phyloP scores from a whole-genome alignment of 176 grass and related monocot species.

The Cenchrus fungigraminus region DNA sequence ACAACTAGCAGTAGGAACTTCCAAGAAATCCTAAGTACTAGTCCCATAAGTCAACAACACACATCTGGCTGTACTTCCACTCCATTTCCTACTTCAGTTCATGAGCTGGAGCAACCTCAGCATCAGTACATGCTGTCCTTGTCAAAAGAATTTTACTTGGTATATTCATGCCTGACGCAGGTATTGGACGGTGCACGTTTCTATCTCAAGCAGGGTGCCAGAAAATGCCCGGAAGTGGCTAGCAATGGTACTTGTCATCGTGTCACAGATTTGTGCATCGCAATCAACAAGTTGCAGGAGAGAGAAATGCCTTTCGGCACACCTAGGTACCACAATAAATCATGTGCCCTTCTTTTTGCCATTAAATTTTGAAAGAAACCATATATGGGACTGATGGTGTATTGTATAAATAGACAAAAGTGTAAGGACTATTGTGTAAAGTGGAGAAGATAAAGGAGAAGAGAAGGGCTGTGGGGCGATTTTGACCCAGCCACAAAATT shows the following conservation, averaged over 20 bases:
- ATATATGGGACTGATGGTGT: background rate
- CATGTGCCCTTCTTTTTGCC: background rate
- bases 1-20: background rate
- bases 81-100: background rate
- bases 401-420: too few relatives aligned
- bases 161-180: background rate
- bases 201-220: background rate
- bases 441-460: too few relatives aligned
- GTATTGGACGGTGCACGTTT: background rate
- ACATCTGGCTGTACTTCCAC: background rate
- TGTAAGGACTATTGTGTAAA: too few relatives aligned
- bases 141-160: background rate
- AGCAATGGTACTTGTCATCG: background rate
- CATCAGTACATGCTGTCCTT: background rate
- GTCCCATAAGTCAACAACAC: background rate
- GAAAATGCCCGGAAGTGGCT: conserved; percentile 6
- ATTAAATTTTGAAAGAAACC: conserved; percentile 7
- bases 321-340: background rate
- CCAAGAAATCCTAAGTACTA: conserved; percentile 1
- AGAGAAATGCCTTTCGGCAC: background rate
- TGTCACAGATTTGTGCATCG: background rate
- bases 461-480: too few relatives aligned
- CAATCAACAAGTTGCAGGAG: background rate
- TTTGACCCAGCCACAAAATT: too few relatives aligned
- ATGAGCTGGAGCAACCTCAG: background rate